Evolutionary conservation across 495 filamentous ascomycete genomes (phyloP).

Genomic region (Amniculicola lignicola): DNA sequence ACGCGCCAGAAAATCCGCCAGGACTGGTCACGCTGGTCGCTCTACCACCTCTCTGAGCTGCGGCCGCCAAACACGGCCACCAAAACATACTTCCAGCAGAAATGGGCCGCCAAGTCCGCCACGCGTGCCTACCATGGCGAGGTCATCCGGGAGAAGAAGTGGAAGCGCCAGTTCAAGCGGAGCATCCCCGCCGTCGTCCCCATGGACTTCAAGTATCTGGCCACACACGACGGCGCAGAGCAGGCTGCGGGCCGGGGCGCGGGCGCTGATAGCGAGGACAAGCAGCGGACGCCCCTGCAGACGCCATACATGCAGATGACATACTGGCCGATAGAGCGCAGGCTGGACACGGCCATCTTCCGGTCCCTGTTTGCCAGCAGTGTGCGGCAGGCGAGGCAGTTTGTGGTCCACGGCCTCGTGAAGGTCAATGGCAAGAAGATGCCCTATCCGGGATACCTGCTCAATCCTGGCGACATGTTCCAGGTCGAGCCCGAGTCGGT

Average conservation of each 20-base stretch:
- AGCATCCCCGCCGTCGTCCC: conserved; percentile 74
- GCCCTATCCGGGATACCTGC: conserved; percentile 85
- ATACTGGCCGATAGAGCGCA: conserved; percentile 83
- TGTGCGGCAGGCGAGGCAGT: conserved; percentile 88
- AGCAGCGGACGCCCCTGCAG: conserved; percentile 28
- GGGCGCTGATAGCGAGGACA: conserved; percentile 46
- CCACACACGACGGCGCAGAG: conserved; percentile 72
- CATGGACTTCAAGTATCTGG: conserved; percentile 76
- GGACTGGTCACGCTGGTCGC: conserved; percentile 96
- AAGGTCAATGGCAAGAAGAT: conserved; percentile 98
- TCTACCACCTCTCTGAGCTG: conserved; percentile 75
- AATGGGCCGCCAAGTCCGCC: conserved; percentile 83
- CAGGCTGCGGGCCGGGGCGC: conserved; percentile 77
- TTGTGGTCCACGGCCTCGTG: conserved; percentile 87
- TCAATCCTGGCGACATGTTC: conserved; percentile 98
- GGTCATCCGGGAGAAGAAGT: conserved; percentile 82
- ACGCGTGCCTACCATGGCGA: conserved; percentile 91
- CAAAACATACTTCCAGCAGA: conserved; percentile 92
- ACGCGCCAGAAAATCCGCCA: conserved; percentile 76
- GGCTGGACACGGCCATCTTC: conserved; percentile 88
- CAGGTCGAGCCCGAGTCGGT: conserved; percentile 87
- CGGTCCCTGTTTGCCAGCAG: conserved; percentile 91
- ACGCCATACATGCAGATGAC: conserved; percentile 92
- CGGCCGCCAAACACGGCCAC: conserved; percentile 31
- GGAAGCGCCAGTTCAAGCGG: conserved; percentile 85